Base-by-base conservation (phyloP, 1,284 basidiomycete genomes). In the Pisolithus thermaeus region DNA sequence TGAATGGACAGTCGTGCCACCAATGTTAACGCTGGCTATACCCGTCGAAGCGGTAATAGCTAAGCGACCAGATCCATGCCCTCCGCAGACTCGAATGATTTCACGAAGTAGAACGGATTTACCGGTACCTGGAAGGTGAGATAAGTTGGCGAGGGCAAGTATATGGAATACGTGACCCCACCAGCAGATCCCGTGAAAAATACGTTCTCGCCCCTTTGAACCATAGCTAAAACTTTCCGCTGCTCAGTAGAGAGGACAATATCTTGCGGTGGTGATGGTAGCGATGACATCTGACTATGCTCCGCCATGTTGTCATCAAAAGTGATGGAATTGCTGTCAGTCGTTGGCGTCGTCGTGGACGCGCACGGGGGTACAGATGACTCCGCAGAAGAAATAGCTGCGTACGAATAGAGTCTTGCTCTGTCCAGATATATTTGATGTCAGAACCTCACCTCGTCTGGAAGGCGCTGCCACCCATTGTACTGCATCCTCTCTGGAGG, bases 1-100 rank as follows among this genome's bases (percentile, higher is more conserved):
- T 3, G 92, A 95, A 67, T 98, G 95, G 18, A 98, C 75, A 0
- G 95, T 98, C 30, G 86, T 81, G 23, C 96, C 95, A 6, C 93
- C 93, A 52, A 98, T 92, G 62, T 97, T 97, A 61, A 93, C 89
- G 0, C 91, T 91, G 1, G 96, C 95, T 56, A 97, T 95, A 32
- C 94, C 94, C 66, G 83, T 84, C 8, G 92, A 95, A 6, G 94
- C 95, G 0, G 95, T 97, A 46, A 98, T 83, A 2, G 92, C 94
- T 32, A 97, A 83, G 0, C 84, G 84, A 58, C 94, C 87, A 0
- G 73, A 66, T 0, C 73, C 68, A 61, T 68, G 81, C 65, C 71
- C 86, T 76, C 69, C 73, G 44, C 71, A 62, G 27, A 70, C 73
- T 72, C 76, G 75, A 63, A 97, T 96, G 56, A 97, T 94, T 63